Evolutionary conservation across 2,329 filamentous ascomycete species (phyloP), one percentile per base, ranked within the genome.

Genomic region (Phialemonium atrogriseum): DNA sequence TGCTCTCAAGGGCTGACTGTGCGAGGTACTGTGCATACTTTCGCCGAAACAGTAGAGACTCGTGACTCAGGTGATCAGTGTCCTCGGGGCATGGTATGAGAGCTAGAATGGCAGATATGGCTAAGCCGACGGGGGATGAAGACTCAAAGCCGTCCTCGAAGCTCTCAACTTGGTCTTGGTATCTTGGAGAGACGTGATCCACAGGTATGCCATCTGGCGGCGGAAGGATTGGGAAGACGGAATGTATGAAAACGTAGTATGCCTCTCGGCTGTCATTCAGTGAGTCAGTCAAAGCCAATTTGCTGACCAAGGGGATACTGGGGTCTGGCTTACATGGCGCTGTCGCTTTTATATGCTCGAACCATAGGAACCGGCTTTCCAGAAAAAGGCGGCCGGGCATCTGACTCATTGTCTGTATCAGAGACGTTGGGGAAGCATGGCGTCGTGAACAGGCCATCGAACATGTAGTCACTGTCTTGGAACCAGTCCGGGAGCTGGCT

Each of bases 161-260:
- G 22, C 47, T 46, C 10, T 54, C 52, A 5, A 51, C 51, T 31
- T 59, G 47, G 28, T 48, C 54, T 34, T 64, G 58, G 10, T 55
- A 41, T 5, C 58, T 41, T 5, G 54, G 43, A 1, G 51, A 37
- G 5, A 55, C 47, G 32, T 57, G 49, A 36, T 56, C 59, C 19
- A 50, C 39, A 10, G 58, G 48, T 17, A 45, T 37, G 17, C 38
- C 37, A 13, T 49, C 48, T 5, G 65, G 63, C 3, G 66, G 52
- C 10, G 66, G 66, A 3, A 70, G 45, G 21, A 70, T 64, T 4
- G 66, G 66, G 12, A 70, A 61, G 36, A 58, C 70, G 1, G 63
- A 58, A 37, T 70, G 66, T 34, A 70, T 64, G 55, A 61, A 70
- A 34, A 64, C 56, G 38, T 70, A 70, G 43, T 70, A 70, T 4